Base-by-base conservation (phyloP, 2,329 filamentous ascomycete species). In the Fusarium sp. region DNA sequence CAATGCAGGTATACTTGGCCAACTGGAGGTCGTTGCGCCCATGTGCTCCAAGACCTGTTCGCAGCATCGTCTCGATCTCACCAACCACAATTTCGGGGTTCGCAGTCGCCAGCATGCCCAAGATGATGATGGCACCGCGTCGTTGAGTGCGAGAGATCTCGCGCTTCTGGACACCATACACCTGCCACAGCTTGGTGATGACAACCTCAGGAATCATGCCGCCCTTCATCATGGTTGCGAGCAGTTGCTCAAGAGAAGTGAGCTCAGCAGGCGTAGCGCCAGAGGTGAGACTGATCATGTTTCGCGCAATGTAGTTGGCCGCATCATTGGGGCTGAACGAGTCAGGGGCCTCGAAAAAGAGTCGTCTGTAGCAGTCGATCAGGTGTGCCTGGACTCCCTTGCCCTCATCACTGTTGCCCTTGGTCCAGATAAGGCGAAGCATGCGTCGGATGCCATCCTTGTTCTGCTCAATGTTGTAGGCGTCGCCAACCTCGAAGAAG, bases 281-380 rank as follows among this genome's bases (percentile, higher is more conserved):
- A 82, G 98, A 98, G 0, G 97, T 99, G 79, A 99, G 85, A 87
- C 95, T 98, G 83, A 98, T 98, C 96, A 99, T 99, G 84, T 98
- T 99, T 71, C 95, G 91, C 29, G 96, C 96, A 79, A 99, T 93
- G 81, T 97, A 99, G 82, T 97, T 98, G 57, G 97, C 95, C 3
- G 95, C 92, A 80, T 98, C 95, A 76, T 98, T 98, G 33, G 91
- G 86, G 68, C 89, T 94, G 84, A 98, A 98, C 6, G 92, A 92
- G 69, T 95, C 94, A 0, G 97, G 97, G 0, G 97, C 95, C 80
- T 98, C 95, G 78, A 99, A 99, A 84, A 98, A 99, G 1, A 99
- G 90, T 22, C 94, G 92, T 80, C 94, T 97, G 86, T 99, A 99
- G 82, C 95, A 98, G 77, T 99, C 97, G 75, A 99, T 98, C 33